Evolutionary conservation across 306 rosid genomes (phyloP), one percentile per base, ranked within the genome.

Genomic region (Medicago ruthenica): DNA sequence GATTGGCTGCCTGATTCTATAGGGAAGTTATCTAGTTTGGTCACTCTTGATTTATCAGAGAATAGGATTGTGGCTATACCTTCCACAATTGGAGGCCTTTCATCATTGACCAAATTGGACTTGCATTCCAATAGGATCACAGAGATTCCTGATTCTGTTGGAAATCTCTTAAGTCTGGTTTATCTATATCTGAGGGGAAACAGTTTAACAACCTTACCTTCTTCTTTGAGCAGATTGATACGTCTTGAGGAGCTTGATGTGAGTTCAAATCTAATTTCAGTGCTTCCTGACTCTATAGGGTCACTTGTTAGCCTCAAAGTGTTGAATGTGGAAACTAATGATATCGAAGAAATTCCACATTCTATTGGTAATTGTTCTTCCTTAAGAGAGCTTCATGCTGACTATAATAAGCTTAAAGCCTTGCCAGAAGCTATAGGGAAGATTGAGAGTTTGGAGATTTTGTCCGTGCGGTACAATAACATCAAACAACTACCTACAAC

Each of bases 381-480:
- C 6, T 91, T 93, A 21, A 83, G 69, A 57, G 98, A 89, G 88
- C 89, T 93, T 51, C 89, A 20, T 5, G 85, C 90, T 4, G 98
- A 93, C 78, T 93, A 90, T 79, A 93, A 93, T 54, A 73, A 86
- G 61, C 95, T 93, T 53, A 93, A 89, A 75, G 97, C 98, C 59
- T 84, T 93, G 31, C 98, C 98, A 4, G 98, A 90, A 84, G 98
- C 98, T 21, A 86, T 90, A 4, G 98, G 98, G 22, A 93, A 81
- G 83, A 90, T 93, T 82, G 88, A 80, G 89, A 86, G 87, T 79
- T 80, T 93, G 16, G 90, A 93, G 87, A 53, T 87, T 79, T 74
- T 93, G 82, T 87, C 98, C 0, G 88, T 88, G 78, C 87, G 96
- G 59, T 93, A 93, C 79, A 93, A 93, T 79, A 90, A 88, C 81